These are phyloP conservation scores for Whalleya microplaca DNA, from an alignment of 2,329 filamentous ascomycete genomes.

Conservation along the genomic window DNA sequence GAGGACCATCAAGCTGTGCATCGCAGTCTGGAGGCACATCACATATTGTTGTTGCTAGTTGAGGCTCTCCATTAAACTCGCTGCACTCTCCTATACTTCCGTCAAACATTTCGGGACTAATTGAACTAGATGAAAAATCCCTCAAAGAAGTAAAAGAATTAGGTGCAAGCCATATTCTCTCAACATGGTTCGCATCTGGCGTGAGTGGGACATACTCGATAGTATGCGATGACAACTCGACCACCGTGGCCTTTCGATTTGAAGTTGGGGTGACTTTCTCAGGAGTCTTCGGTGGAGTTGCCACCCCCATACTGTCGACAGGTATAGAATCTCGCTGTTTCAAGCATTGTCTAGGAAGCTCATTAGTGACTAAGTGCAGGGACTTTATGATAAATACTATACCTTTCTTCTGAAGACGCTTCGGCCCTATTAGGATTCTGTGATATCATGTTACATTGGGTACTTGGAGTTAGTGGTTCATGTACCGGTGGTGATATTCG, in stretches of 20 bases:
- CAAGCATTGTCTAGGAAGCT: conserved; percentile 11
- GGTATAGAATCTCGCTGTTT: conserved; percentile 14
- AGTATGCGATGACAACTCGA: conserved; percentile 26
- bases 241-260: conserved; percentile 34
- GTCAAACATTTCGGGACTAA: neutral
- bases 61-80: neutral
- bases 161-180: neutral
- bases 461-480: neutral
- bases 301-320: conserved; percentile 35
- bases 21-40: neutral
- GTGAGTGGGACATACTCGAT: neutral
- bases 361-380: conserved; percentile 2
- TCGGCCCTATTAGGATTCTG: neutral
- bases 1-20: neutral
- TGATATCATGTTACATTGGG: neutral
- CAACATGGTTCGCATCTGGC: neutral
- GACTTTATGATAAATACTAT: neutral
- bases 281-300: conserved; percentile 16
- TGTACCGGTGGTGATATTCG: neutral
- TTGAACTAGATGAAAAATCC: neutral
- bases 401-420: conserved; percentile 5
- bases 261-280: conserved; percentile 16
- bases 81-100: neutral
- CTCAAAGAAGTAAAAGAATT: neutral
- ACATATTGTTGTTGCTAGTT: neutral